phyloP scores from a whole-genome alignment of 2,329 filamentous ascomycete genomes.

The Paraphaeosphaeria minitans region DNA sequence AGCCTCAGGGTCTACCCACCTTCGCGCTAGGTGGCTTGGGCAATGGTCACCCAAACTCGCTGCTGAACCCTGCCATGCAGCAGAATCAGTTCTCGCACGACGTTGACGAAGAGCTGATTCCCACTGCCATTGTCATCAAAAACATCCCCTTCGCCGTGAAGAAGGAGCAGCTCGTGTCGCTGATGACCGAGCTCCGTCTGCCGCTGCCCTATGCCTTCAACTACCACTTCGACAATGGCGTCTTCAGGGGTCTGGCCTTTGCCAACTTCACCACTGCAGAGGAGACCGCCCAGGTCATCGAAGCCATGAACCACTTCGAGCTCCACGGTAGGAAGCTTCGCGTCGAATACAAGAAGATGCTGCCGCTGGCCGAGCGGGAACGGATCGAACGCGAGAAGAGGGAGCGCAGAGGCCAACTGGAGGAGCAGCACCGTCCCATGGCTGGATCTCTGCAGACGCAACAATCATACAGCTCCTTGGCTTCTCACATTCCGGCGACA shows the following conservation, averaged over 20 bases:
- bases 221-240: slow-evolving; percentile 98
- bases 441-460: slow-evolving; percentile 76
- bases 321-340: slow-evolving; percentile 91
- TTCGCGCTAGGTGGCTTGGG: slow-evolving; percentile 50
- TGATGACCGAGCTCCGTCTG: slow-evolving; percentile 94
- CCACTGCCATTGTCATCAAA: slow-evolving; percentile 98
- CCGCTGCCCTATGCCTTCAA: slow-evolving; percentile 98
- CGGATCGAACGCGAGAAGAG: slow-evolving; percentile 96
- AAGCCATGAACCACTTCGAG: slow-evolving; percentile 93
- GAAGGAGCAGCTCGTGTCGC: slow-evolving; percentile 88
- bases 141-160: slow-evolving; percentile 99
- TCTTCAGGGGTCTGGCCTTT: slow-evolving; percentile 94
- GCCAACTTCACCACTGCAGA: slow-evolving; percentile 97
- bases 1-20: slow-evolving; percentile 52
- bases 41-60: slow-evolving; percentile 36
- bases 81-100: slow-evolving; percentile 55
- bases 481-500: slow-evolving; percentile 65
- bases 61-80: slow-evolving; percentile 42
- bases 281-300: slow-evolving; percentile 90
- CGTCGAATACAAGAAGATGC: slow-evolving; percentile 99
- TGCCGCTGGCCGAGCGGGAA: slow-evolving; percentile 91
- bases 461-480: slow-evolving; percentile 81
- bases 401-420: slow-evolving; percentile 90
- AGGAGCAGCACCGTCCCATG: slow-evolving; percentile 90
- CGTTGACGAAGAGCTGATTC: slow-evolving; percentile 86